A percentile compares a stretch with the other conserved stretches of the same genome.
Conservation (phyloP, 768 basidiomycete species). For the Trametes meyenii region DNA sequence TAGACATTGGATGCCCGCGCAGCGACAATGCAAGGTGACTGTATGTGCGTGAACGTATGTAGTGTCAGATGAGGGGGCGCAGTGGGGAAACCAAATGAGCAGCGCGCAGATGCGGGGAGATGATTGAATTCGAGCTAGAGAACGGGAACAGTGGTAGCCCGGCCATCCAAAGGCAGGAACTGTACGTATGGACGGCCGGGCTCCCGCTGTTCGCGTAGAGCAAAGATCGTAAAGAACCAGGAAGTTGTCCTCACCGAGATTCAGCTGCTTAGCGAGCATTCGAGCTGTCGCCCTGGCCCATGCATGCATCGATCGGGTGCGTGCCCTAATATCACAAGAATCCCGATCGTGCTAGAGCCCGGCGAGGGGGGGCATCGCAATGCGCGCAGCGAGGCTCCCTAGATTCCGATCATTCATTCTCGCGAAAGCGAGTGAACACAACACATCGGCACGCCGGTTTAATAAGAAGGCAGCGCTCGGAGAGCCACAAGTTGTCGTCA, state of each 20-base stretch:
- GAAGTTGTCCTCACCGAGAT: background rate
- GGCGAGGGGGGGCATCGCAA: background rate
- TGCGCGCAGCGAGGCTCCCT: slow-evolving; percentile 4
- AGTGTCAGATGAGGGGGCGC: slow-evolving; percentile 5
- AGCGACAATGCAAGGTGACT: background rate
- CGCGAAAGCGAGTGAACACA: slow-evolving; percentile 8
- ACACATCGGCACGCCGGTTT: background rate
- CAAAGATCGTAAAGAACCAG: background rate
- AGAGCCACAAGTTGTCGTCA: background rate
- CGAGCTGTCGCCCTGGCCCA: background rate
- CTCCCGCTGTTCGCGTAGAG: background rate
- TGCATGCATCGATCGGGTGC: slow-evolving; percentile 16
- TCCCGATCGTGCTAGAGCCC: slow-evolving; percentile 2
- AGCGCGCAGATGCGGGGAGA: background rate
- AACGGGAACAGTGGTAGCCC: background rate
- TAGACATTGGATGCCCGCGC: slow-evolving; percentile 2
- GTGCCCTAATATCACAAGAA: background rate
- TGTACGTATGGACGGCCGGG: background rate
- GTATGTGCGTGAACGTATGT: background rate
- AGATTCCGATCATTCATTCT: slow-evolving; percentile 18
- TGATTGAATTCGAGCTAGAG: background rate
- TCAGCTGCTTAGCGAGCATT: background rate
- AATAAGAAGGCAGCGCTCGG: slow-evolving; percentile 3
- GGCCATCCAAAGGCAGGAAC: slow-evolving; percentile 4
- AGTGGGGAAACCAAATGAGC: slow-evolving; percentile 8